phyloP scores from a whole-genome alignment of 352 stramenopile genomes.

The Phytophthora rubi region DNA sequence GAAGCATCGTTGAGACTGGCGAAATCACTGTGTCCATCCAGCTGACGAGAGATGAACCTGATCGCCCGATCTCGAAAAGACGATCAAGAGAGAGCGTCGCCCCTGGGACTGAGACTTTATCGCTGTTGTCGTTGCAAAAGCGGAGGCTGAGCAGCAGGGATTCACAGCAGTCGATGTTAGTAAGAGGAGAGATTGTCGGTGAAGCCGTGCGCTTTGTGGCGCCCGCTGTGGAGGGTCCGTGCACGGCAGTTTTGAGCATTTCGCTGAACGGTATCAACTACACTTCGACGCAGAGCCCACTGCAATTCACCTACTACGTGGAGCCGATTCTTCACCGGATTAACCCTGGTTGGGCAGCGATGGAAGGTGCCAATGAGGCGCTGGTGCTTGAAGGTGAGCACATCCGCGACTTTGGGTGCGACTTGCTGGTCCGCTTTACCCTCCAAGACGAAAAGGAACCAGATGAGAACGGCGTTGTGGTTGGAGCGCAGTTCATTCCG shows the following conservation, averaged over 20 bases:
- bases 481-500: conserved; percentile 42
- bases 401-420: conserved; percentile 60
- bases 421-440: conserved; percentile 50
- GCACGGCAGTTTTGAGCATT: conserved; percentile 64
- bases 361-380: conserved; percentile 40
- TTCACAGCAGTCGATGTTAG: conserved; percentile 22
- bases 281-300: conserved; percentile 50
- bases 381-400: conserved; percentile 54
- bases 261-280: conserved; percentile 83
- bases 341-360: conserved; percentile 51
- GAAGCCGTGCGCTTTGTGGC: conserved; percentile 64
- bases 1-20: conserved; percentile 70
- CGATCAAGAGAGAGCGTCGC: neutral
- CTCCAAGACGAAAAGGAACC: conserved; percentile 38
- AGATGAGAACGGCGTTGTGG: conserved; percentile 25
- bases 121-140: neutral
- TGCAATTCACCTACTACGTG: conserved; percentile 68
- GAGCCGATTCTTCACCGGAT: conserved; percentile 61
- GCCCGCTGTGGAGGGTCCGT: conserved; percentile 44
- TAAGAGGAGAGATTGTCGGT: conserved; percentile 66
- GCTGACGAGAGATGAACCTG: conserved; percentile 13
- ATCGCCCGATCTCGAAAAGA: conserved; percentile 8
- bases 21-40: conserved; percentile 68
- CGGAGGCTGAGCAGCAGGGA: neutral
- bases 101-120: neutral